Evolutionary conservation across 2,329 filamentous ascomycete species (phyloP), one percentile per base, ranked within the genome.

Genomic region (Paradendryphiella salina): DNA sequence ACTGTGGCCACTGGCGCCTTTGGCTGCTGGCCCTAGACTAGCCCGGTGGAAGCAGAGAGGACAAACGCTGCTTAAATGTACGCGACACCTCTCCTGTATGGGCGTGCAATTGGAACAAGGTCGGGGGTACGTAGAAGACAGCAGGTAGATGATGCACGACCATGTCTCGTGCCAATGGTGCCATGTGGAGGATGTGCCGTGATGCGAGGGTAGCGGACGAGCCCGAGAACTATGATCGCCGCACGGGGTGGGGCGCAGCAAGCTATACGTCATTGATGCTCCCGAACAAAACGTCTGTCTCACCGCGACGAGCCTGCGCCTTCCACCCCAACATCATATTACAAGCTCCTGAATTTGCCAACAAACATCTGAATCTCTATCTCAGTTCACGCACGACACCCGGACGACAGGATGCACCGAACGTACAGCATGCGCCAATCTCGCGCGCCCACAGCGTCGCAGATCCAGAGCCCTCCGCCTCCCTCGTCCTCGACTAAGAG

Each of bases 401-500:
- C 44, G 34, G 37, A 51, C 56, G 41, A 40, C 61, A 65, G 45
- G 17, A 99, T 99, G 93, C 94, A 99, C 84, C 91, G 93, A 76
- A 96, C 94, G 62, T 99, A 97, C 76, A 65, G 61, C 52, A 65
- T 65, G 94, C 92, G 94, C 87, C 89, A 95, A 78, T 88, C 89
- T 77, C 87, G 94, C 82, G 90, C 90, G 76, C 94, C 94, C 40
- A 99, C 94, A 62, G 94, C 94, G 71, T 95, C 91, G 71, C 85
- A 90, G 73, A 81, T 89, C 56, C 82, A 97, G 85, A 97, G 91
- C 76, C 94, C 94, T 41, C 94, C 92, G 55, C 94, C 94, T 57
- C 93, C 94, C 55, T 78, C 90, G 15, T 96, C 93, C 20, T 87
- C 87, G 63, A 99, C 94, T 61, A 99, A 99, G 80, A 84, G 86